Evolutionary conservation across 768 basidiomycete species (phyloP).

Genomic region (Kwoniella europaea): DNA sequence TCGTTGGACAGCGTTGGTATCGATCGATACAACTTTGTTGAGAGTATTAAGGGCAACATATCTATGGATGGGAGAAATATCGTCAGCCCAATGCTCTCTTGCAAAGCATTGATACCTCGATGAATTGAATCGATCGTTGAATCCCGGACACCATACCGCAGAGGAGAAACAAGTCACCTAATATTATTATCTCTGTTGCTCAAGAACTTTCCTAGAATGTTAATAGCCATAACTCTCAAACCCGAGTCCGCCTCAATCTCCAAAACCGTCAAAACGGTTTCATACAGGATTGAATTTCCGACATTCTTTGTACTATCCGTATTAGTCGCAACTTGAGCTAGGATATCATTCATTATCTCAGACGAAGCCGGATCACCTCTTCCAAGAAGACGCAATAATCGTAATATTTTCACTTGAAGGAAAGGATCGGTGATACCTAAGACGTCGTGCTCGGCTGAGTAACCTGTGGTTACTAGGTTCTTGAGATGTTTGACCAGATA

Average conservation of each 20-base stretch:
- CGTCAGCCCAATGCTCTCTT: too few species aligned
- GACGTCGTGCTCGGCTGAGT: conserved; percentile 98
- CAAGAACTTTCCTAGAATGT: conserved; percentile 96
- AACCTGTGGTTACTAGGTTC: conserved; percentile 90
- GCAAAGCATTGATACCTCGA: too few species aligned
- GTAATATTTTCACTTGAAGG: conserved; percentile 75
- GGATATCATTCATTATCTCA: conserved; percentile 96
- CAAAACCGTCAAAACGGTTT: conserved; percentile 92
- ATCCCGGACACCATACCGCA: too few species aligned
- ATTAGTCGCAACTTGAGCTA: conserved; percentile 96
- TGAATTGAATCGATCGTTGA: too few species aligned
- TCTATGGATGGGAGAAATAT: conserved; percentile 59
- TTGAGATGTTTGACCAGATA: conserved; percentile 93
- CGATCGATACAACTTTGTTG: conserved; percentile 96
- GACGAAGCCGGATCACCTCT: conserved; percentile 82
- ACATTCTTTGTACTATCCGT: conserved; percentile 98
- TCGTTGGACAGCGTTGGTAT: conserved; percentile 96
- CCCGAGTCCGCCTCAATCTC: conserved; percentile 97
- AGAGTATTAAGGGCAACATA: conserved; percentile 98
- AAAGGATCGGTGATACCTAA: conserved; percentile 82
- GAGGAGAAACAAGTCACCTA: conserved; percentile 64
- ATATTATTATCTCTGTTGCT: conserved; percentile 99
- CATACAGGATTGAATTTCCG: conserved; percentile 96
- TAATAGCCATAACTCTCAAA: conserved; percentile 98
- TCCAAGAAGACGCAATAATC: conserved; percentile 85